Base-by-base conservation (phyloP, 2,329 filamentous ascomycete genomes). In the Cercospora sp. region DNA sequence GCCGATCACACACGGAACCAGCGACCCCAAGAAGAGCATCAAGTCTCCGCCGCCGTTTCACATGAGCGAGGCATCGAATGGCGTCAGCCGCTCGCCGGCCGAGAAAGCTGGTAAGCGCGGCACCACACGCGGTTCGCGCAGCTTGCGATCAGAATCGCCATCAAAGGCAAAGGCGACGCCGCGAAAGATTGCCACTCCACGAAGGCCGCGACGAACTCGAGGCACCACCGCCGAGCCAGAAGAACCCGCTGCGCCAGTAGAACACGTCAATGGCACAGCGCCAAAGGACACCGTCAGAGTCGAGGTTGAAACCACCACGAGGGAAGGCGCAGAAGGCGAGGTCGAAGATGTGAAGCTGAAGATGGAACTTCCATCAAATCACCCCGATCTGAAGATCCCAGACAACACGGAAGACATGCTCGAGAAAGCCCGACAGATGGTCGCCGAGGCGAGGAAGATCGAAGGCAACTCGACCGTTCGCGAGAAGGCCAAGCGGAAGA, bases 351-450 rank as follows among this genome's bases (percentile, higher is more conserved):
- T 90, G 6, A 88, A 89, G 58, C 88, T 94, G 60, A 90, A 90
- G 69, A 84, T 95, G 10, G 91, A 95, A 71, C 85, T 95, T 76
- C 91, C 93, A 3, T 84, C 88, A 9, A 87, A 86, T 63, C 83
- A 85, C 57, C 83, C 88, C 0, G 88, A 92, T 69, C 85, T 93
- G 8, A 90, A 91, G 0, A 87, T 89, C 12, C 89, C 92, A 0
- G 91, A 93, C 71, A 91, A 95, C 74, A 61, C 60, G 5, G 86
- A 91, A 66, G 87, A 89, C 65, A 93, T 97, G 90, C 90, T 98
- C 68, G 89, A 89, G 30, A 89, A 92, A 75, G 95, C 95, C 33
- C 93, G 90, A 81, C 88, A 90, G 73, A 97, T 97, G 92, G 94
- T 97, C 5, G 87, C 91, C 70, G 89, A 89, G 72, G 89, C 89